These are phyloP conservation scores for Plasmodium vivax DNA, from an alignment of 169 alveolate genomes.

Conservation along the genomic window DNA sequence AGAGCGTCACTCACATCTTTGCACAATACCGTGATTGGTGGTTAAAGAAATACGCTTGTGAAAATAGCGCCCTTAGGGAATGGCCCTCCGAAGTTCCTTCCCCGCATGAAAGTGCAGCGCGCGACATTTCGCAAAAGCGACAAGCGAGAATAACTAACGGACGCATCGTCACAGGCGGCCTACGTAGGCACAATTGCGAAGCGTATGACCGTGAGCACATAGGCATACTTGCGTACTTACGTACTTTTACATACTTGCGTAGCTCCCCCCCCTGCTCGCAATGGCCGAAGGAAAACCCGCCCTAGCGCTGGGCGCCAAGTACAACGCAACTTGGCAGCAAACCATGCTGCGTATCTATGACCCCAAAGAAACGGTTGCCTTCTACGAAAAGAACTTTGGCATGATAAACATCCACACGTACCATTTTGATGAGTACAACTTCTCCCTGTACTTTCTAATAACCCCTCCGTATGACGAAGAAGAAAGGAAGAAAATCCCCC, in stretches of 20 bases:
- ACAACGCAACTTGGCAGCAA: constrained; percentile 78
- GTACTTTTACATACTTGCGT: neutral
- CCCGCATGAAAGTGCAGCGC: neutral
- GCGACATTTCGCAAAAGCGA: neutral
- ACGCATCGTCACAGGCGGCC: neutral
- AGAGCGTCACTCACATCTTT: neutral
- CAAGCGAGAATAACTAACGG: neutral
- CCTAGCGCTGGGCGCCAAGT: constrained; percentile 23
- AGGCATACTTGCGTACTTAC: neutral
- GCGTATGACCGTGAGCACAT: too few species aligned
- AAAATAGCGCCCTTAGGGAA: neutral
- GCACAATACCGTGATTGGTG: neutral
- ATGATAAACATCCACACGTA: constrained; percentile 80
- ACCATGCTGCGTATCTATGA: constrained; percentile 87
- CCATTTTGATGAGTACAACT: constrained; percentile 77
- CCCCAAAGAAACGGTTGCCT: constrained; percentile 82
- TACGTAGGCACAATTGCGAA: too few species aligned
- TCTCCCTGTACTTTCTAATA: constrained; percentile 84
- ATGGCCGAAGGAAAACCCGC: constrained; percentile 4
- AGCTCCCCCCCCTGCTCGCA: neutral
- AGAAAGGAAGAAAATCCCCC: constrained; percentile 66
- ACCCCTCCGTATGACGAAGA: constrained; percentile 80
- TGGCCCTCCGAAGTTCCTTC: neutral
- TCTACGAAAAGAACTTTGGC: constrained; percentile 83
- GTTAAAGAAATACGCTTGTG: neutral